phyloP scores from a whole-genome alignment of 2,329 filamentous ascomycete genomes.

The Cladophialophora immunda region DNA sequence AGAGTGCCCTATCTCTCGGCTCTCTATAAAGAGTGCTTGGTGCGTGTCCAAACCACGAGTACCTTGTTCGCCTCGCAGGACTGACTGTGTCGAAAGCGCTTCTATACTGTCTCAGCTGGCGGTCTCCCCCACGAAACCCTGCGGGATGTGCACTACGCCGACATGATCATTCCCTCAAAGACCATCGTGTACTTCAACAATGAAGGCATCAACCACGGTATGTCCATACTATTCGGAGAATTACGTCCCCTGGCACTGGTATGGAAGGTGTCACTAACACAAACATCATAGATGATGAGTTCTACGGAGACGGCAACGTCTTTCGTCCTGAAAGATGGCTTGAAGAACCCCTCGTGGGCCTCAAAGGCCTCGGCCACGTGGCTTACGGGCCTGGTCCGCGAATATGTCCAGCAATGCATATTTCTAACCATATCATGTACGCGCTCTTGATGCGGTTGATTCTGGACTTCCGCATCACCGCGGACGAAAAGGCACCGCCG shows the following conservation, averaged over 20 bases:
- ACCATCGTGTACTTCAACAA: no score
- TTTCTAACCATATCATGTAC: conserved; percentile 3
- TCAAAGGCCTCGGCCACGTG: neutral
- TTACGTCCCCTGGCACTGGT: no score
- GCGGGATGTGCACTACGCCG: neutral
- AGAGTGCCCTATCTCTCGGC: conserved; percentile 10
- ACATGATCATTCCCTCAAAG: neutral
- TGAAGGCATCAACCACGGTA: no score
- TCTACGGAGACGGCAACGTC: no score
- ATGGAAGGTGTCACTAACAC: no score
- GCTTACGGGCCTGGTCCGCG: conserved; percentile 4
- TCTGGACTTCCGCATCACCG: neutral
- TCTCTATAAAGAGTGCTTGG: conserved; percentile 21
- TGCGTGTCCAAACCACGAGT: neutral
- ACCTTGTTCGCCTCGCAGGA: no score
- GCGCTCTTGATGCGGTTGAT: neutral
- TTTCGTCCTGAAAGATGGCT: no score
- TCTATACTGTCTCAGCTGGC: no score
- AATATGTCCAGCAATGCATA: conserved; percentile 1
- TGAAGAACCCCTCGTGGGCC: neutral
- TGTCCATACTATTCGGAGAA: no score
- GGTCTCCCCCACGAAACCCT: no score
- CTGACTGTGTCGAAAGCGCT: no score
- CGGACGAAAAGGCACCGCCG: neutral
- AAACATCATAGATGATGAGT: no score